Conservation (phyloP, 1,284 basidiomycete species). For the Apiotrichum laibachii region DNA sequence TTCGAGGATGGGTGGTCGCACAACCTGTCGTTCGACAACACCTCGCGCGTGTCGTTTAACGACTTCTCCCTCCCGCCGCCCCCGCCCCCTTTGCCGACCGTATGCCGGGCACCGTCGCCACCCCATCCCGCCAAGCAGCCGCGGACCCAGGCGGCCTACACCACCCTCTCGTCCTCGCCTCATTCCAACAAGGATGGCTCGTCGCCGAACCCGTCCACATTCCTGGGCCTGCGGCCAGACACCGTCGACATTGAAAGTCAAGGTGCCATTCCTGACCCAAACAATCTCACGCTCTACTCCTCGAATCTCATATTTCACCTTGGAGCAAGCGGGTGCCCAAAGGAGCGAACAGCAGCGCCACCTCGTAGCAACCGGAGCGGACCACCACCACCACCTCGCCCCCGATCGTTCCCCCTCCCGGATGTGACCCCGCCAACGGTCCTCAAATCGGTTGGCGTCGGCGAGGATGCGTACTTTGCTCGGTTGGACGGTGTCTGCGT, state of each 20-base stretch:
- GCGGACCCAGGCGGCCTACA: constrained; percentile 23
- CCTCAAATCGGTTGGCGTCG: constrained; percentile 34
- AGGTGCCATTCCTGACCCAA: constrained; percentile 16
- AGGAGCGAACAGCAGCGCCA: constrained; percentile 31
- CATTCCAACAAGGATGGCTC: constrained; percentile 11
- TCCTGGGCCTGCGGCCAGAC: constrained; percentile 15
- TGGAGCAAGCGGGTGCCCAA: constrained; percentile 40
- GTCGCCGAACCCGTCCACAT: constrained; percentile 8
- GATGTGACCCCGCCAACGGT: constrained; percentile 31
- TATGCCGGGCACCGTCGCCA: constrained; percentile 21
- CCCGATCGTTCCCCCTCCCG: constrained; percentile 38
- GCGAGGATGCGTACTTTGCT: constrained; percentile 52
- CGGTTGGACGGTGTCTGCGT: constrained; percentile 48
- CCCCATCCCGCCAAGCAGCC: constrained; percentile 23
- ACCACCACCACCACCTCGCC: constrained; percentile 34
- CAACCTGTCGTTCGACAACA: constrained; percentile 15
- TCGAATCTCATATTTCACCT: constrained; percentile 42
- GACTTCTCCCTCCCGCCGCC: constrained; percentile 10
- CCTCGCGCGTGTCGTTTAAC: constrained; percentile 5
- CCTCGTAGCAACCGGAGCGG: constrained; percentile 9
- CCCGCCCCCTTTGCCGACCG: constrained; percentile 25
- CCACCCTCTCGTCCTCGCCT: constrained; percentile 22
- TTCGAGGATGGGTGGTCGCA: neutral
- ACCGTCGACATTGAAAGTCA: constrained; percentile 2
- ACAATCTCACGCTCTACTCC: constrained; percentile 28